Percentiles rank a stretch among this genome's conserved stretches.
These are phyloP conservation scores for Colletotrichum aenigma DNA, from an alignment of 2,329 filamentous ascomycete genomes.

Conservation along the genomic window DNA sequence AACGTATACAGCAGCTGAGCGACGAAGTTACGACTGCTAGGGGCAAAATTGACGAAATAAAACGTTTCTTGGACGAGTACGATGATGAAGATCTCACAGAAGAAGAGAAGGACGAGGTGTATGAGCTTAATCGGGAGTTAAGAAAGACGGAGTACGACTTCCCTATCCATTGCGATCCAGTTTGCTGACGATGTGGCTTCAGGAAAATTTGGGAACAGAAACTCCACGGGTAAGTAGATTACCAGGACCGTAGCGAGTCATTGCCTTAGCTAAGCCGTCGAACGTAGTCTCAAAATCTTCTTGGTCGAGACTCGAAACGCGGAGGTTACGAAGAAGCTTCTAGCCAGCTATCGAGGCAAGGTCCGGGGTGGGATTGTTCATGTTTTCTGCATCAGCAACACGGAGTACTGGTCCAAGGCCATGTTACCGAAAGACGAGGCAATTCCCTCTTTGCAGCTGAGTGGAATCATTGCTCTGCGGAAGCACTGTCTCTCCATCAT, in stretches of 20 bases:
- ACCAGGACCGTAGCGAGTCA: too few species aligned
- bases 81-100: slow-evolving; percentile 16
- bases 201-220: neutral
- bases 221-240: slow-evolving; percentile 27
- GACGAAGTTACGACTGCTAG: slow-evolving; percentile 11
- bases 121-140: accelerated
- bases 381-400: slow-evolving; percentile 51
- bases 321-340: neutral
- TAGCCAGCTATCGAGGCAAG: neutral
- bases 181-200: accelerated
- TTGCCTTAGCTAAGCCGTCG: neutral
- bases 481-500: slow-evolving; percentile 50
- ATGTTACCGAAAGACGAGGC: slow-evolving; percentile 24
- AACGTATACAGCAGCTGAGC: slow-evolving; percentile 21
- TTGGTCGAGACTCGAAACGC: slow-evolving; percentile 43
- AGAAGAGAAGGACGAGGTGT: slow-evolving; percentile 1
- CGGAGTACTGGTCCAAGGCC: slow-evolving; percentile 43
- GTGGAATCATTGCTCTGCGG: slow-evolving; percentile 45
- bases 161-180: accelerated
- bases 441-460: slow-evolving; percentile 39
- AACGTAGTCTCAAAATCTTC: slow-evolving; percentile 33
- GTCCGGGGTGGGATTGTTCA: slow-evolving; percentile 26
- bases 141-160: neutral
- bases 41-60: neutral
- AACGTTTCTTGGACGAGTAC: slow-evolving; percentile 20